phyloP scores from a whole-genome alignment of 148 eudicot genomes.

The Limonium bicolor region DNA sequence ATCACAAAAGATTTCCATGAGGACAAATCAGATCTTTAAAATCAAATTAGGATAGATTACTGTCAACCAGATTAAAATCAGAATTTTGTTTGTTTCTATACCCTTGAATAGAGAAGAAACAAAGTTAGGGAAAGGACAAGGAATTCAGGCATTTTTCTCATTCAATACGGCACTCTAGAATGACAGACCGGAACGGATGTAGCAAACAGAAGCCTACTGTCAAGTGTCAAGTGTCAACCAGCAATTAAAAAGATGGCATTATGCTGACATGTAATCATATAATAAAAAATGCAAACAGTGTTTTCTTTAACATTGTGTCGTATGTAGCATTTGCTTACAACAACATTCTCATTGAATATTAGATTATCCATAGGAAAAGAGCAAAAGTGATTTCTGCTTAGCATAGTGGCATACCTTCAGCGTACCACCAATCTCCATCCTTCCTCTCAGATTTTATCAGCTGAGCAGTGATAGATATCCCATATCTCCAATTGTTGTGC shows the following conservation, averaged over 20 bases:
- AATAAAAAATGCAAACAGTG: not conserved
- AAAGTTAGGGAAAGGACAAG: no score
- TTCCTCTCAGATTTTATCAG: conserved; percentile 42
- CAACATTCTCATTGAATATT: no score
- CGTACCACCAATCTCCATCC: conserved; percentile 79
- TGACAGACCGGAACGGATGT: no score
- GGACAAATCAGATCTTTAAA: not conserved
- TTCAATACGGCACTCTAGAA: no score
- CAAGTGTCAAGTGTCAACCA: not conserved
- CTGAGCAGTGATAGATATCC: conserved; percentile 53
- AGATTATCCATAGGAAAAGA: no score
- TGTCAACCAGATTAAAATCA: not conserved
- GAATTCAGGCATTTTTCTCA: no score
- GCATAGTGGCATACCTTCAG: conserved; percentile 40
- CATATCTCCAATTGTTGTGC: conserved; percentile 67
- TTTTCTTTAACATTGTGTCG: not conserved
- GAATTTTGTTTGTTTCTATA: no score
- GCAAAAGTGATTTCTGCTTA: not conserved
- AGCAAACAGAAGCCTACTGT: no score
- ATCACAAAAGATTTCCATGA: not conserved
- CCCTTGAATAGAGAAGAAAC: no score
- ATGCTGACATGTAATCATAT: not conserved
- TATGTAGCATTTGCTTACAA: no score
- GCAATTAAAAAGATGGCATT: not conserved
- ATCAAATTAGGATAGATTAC: not conserved